These are phyloP conservation scores for Pulveroboletus ravenelii DNA, from an alignment of 768 basidiomycete species.

Conservation along the genomic window DNA sequence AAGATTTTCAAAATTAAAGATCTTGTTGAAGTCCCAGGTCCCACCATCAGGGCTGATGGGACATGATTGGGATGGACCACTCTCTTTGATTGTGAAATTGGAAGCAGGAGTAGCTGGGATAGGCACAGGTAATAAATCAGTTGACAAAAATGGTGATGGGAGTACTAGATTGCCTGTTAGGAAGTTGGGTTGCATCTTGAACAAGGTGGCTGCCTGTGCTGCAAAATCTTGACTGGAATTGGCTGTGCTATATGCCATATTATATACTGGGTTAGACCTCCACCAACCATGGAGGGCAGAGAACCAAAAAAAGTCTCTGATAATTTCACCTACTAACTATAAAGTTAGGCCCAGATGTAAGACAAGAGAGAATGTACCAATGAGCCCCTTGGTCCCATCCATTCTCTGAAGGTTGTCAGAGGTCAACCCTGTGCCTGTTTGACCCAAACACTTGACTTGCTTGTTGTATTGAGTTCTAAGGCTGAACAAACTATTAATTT, in stretches of 20 bases:
- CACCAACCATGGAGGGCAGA: not conserved
- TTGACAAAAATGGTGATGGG: too few relatives aligned
- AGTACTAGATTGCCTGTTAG: too few relatives aligned
- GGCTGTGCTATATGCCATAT: not conserved
- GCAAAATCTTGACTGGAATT: not conserved
- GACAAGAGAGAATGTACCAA: not conserved
- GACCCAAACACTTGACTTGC: not conserved
- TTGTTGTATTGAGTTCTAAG: not conserved
- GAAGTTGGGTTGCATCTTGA: not conserved
- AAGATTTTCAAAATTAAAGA: too few relatives aligned
- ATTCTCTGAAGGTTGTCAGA: not conserved
- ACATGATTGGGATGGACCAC: too few relatives aligned
- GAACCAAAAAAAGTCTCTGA: not conserved
- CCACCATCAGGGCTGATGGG: too few relatives aligned
- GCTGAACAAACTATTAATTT: not conserved
- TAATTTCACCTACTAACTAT: not conserved
- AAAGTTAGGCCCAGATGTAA: not conserved
- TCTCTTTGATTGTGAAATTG: too few relatives aligned
- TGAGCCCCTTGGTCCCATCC: not conserved
- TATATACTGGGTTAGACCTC: not conserved
- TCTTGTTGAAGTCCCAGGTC: too few relatives aligned
- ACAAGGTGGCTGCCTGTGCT: rapidly evolving
- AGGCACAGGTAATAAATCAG: too few relatives aligned
- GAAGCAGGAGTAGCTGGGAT: too few relatives aligned
- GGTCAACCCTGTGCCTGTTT: not conserved